Conservation (phyloP, 495 filamentous ascomycete species). For the Penicillium coffeae region DNA sequence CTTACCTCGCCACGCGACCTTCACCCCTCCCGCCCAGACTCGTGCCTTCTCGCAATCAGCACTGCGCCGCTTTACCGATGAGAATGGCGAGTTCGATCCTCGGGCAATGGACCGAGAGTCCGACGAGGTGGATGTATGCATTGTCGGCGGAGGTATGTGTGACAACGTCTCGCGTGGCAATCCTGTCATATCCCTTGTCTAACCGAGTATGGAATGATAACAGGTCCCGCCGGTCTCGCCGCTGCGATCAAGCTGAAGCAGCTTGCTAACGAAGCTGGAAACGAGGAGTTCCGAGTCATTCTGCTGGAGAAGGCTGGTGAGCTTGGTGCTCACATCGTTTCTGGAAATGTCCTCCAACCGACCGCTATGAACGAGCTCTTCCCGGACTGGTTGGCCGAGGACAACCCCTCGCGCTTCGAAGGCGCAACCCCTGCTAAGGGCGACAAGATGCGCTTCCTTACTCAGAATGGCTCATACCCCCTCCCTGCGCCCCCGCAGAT, state of each 20-base stretch:
- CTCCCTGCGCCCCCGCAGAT: conserved; percentile 92
- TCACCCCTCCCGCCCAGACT: conserved; percentile 24
- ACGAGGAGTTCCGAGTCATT: conserved; percentile 91
- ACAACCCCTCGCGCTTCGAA: conserved; percentile 81
- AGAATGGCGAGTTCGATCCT: conserved; percentile 68
- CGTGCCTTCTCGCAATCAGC: conserved; percentile 50
- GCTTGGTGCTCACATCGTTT: conserved; percentile 90
- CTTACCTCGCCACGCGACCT: conserved; percentile 19
- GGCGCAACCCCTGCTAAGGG: conserved; percentile 73
- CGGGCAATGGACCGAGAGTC: conserved; percentile 74
- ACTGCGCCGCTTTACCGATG: conserved; percentile 45
- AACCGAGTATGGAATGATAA: conserved; percentile 3
- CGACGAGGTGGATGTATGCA: conserved; percentile 93
- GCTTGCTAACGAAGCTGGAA: conserved; percentile 89
- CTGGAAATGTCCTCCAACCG: conserved; percentile 92
- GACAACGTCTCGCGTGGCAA: conserved; percentile 1
- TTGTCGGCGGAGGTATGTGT: conserved; percentile 78
- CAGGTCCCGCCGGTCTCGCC: conserved; percentile 77
- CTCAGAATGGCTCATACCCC: conserved; percentile 71
- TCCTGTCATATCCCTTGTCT: conserved; percentile 4
- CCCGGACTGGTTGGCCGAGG: conserved; percentile 86
- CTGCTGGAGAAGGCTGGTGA: conserved; percentile 95
- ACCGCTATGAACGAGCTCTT: conserved; percentile 84
- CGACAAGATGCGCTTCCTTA: conserved; percentile 93
- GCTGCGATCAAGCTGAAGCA: conserved; percentile 96